Percentiles rank a stretch among this genome's conserved stretches.
phyloP scores from a whole-genome alignment of 208 protist genomes.

The Wallacemonas sp. region DNA sequence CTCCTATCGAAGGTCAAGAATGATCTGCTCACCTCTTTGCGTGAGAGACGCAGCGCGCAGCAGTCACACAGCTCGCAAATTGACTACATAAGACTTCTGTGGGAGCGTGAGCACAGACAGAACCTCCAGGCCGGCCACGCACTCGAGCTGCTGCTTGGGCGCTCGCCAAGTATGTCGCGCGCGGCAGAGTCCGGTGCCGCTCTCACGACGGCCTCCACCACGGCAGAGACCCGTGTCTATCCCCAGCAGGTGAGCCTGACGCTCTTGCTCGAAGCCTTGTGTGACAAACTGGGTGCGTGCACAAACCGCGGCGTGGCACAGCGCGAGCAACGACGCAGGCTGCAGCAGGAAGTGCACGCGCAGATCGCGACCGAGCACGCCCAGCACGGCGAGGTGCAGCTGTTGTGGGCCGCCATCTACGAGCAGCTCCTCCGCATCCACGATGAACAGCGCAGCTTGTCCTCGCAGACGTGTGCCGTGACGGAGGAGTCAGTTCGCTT shows the following conservation, averaged over 20 bases:
- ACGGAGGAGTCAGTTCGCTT: conserved; percentile 23
- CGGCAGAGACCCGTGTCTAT: conserved; percentile 32
- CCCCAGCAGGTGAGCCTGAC: conserved; percentile 35
- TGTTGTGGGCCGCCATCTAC: conserved; percentile 9
- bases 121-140: conserved; percentile 37
- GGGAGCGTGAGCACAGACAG: conserved; percentile 64
- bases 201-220: conserved; percentile 8
- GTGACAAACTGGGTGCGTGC: conserved; percentile 18
- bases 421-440: conserved; percentile 11
- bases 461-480: conserved; percentile 3
- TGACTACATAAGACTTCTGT: conserved; percentile 42
- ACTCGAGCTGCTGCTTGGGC: conserved; percentile 22
- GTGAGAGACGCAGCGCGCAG: conserved; percentile 40
- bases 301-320: background rate
- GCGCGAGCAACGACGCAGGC: conserved; percentile 20
- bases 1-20: conserved; percentile 22
- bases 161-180: conserved; percentile 12
- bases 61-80: conserved; percentile 46
- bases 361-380: conserved; percentile 18
- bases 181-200: no score
- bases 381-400: conserved; percentile 12
- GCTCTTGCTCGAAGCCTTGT: conserved; percentile 33
- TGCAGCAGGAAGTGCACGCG: conserved; percentile 11
- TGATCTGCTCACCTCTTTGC: conserved; percentile 39
- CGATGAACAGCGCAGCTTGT: conserved; percentile 17